Percentiles rank a stretch among this genome's conserved stretches.
phyloP scores from a whole-genome alignment of 1,139 yeast genomes.

The Debaryomyces fabryi region DNA sequence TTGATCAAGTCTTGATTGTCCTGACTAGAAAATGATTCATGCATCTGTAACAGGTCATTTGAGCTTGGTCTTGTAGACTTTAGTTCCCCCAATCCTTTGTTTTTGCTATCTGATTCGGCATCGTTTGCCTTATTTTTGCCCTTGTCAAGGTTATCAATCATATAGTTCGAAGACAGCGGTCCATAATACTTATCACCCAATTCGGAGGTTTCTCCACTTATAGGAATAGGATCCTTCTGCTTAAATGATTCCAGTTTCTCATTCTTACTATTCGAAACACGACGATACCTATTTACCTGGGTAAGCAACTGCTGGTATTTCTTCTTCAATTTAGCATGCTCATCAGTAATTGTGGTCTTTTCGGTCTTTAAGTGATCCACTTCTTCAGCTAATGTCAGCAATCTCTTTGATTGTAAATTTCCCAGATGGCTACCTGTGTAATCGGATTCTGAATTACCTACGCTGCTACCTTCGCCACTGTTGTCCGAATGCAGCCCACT shows the following conservation, averaged over 20 bases:
- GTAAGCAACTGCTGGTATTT: conserved; percentile 14
- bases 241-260: background rate
- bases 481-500: background rate
- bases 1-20: background rate
- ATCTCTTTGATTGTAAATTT: background rate
- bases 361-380: conserved; percentile 22
- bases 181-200: conserved; percentile 50
- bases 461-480: background rate
- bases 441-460: background rate
- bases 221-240: conserved; percentile 11
- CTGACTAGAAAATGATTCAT: background rate
- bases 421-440: background rate
- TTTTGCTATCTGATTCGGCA: conserved; percentile 19
- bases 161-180: conserved; percentile 50
- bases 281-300: conserved; percentile 4
- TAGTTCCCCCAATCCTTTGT: conserved; percentile 7
- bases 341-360: conserved; percentile 22
- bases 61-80: conserved; percentile 7
- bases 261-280: background rate
- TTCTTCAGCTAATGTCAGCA: conserved; percentile 13
- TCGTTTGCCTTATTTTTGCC: conserved; percentile 19
- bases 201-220: conserved; percentile 29
- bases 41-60: background rate
- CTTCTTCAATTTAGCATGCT: conserved; percentile 22
- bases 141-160: conserved; percentile 40